Conservation (phyloP, 352 stramenopile genomes). For the Globisporangium paroecandrum region DNA sequence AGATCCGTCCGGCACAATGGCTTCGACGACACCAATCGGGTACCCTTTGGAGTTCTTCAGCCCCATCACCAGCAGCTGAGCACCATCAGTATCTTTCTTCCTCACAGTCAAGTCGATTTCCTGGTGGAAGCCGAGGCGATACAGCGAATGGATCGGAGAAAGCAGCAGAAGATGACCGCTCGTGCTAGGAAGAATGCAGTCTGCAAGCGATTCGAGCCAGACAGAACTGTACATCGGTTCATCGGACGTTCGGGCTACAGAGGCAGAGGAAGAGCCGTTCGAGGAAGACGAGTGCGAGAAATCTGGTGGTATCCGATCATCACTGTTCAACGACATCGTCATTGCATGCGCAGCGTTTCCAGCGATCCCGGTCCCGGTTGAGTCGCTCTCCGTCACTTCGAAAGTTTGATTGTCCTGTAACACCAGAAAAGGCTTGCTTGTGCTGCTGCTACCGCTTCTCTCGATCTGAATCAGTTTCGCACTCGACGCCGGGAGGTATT, state of each 20-base stretch:
- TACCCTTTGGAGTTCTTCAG: constrained; percentile 9
- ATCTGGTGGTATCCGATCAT: neutral
- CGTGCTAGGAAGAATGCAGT: constrained; percentile 12
- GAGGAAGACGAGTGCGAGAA: constrained; percentile 3
- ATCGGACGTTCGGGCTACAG: neutral
- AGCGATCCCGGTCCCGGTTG: constrained; percentile 12
- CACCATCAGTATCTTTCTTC: neutral
- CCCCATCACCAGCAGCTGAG: constrained; percentile 20
- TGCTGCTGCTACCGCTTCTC: constrained; percentile 1
- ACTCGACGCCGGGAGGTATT: constrained; percentile 33
- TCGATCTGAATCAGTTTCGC: constrained; percentile 32
- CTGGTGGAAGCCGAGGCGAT: constrained; percentile 5
- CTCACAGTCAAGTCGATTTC: constrained; percentile 16
- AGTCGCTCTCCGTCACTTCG: neutral
- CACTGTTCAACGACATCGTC: constrained; percentile 1
- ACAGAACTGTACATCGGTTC: neutral
- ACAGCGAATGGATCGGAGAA: constrained; percentile 9
- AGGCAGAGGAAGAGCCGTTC: neutral
- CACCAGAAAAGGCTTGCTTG: constrained; percentile 10
- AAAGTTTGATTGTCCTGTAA: constrained; percentile 10
- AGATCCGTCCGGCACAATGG: constrained; percentile 6
- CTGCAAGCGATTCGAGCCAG: constrained; percentile 9
- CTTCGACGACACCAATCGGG: constrained; percentile 19
- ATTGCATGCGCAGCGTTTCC: constrained; percentile 7
- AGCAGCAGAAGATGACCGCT: constrained; percentile 20